Base-by-base conservation (phyloP, 139 green algal species). In the Asterochloris erici region DNA sequence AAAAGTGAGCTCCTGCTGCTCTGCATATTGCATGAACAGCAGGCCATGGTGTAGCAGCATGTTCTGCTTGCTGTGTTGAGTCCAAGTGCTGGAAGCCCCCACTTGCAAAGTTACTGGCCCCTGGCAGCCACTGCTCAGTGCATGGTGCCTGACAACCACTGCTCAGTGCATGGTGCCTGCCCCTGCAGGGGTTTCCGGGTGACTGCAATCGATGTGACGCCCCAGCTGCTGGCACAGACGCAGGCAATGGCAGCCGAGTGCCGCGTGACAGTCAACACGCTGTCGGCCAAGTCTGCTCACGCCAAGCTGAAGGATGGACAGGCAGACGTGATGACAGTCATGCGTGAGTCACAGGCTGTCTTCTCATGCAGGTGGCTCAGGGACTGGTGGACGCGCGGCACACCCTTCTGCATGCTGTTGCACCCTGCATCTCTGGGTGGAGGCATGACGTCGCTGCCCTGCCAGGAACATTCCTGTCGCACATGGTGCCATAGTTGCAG, bases 161-260 rank as follows among this genome's bases (percentile, higher is more conserved):
- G 66, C 70, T 76, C 24, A 76, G 14, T 17, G n/a, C n/a, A n/a
- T 15, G 28, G 21, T 15, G 23, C 9, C 29, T 76, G 70, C 17
- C 9, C 21, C 12, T 69, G 76, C 76, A 80, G 76, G 76, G 68
- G 68, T n/a, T 80, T 80, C 26, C 76, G 76, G 26, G 76, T 80
- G 13, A 80, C 76, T 26, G 76, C 76, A 80, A 62, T 80, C 21
- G 76, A 80, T 70, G 68, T 61, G 60, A 80, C 68, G 38, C 60
- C 76, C 68, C 60, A 61, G 21, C 76, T 80, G 54, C 76, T 80
- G 13, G 76, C 76, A 23, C 68, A 80, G 38, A 62, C 76, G 11
- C 76, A 80, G 24, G 68, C 76, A 12, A 61, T 70, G 68, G 76
- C 76, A 15, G n/a, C 68, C n/a, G 76, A 80, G 60, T 80, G 76